Base-by-base conservation (phyloP, 805 yeast genomes). In the Kazachstania psychrophila region DNA sequence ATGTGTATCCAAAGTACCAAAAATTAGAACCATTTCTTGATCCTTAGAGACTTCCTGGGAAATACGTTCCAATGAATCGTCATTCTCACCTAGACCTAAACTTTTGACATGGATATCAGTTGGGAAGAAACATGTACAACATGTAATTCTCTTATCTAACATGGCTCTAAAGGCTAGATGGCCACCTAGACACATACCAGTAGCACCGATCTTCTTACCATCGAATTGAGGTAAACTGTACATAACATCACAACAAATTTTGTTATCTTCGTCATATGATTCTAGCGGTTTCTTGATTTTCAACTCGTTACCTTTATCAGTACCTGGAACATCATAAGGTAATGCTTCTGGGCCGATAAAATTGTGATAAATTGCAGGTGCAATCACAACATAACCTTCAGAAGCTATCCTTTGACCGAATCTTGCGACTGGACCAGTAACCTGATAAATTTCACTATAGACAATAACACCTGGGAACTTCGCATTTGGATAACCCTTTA, bases 171-270 rank as follows among this genome's bases (percentile, higher is more conserved):
- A 79, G 1, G 92, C 89, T 48, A 81, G 63, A 54, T 82, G 92
- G 1, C 92, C 94, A 15, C 92, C 92, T 25, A 82, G 70, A 56
- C 94, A 83, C 92, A 83, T 83, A 14, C 92, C 94, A 3, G 89
- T 80, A 31, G 87, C 79, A 25, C 92, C 92, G 46, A 80, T 72
- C 40, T 69, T 72, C 31, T 46, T 47, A 28, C 88, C 88, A 44
- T 72, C 76, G 54, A 81, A 81, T 9, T 85, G 79, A 1, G 68
- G 62, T 44, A 82, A 64, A 2, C 69, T 48, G 33, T 58, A 57
- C 39, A 82, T 65, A 51, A 79, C 75, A 51, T 80, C 85, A 48
- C 81, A 68, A 13, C 82, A 68, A 38, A 80, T 58, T 34, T 59
- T 67, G 51, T 70, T 75, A 57, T 82, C 94, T 51, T 81, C 89